Percentiles rank a stretch among this genome's conserved stretches.
Conservation (phyloP, 2,329 filamentous ascomycete genomes). For the Endoconidiophora laricicola region DNA sequence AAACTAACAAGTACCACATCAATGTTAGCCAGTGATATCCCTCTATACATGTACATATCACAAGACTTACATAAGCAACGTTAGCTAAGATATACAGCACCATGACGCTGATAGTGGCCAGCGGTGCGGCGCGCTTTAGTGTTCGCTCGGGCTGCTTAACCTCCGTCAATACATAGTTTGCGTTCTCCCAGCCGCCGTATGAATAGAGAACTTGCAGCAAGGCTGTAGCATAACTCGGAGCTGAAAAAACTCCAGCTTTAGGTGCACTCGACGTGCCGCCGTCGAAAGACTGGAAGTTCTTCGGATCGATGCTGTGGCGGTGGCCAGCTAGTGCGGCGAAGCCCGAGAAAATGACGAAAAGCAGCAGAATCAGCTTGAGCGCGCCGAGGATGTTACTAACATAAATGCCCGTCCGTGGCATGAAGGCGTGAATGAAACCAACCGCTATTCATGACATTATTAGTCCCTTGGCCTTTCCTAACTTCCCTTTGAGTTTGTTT, state of each 20-base stretch:
- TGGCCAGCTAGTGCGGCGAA: conserved; percentile 38
- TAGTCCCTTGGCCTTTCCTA: background rate
- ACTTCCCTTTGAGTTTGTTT: too few relatives aligned
- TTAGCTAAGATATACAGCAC: conserved; percentile 47
- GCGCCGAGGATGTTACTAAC: conserved; percentile 41
- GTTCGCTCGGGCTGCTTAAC: conserved; percentile 38
- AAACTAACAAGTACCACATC: conserved; percentile 22
- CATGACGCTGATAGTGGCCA: conserved; percentile 34
- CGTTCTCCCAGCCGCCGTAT: conserved; percentile 48
- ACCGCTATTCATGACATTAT: background rate
- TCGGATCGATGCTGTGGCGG: conserved; percentile 29
- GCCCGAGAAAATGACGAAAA: conserved; percentile 45
- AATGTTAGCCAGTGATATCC: background rate
- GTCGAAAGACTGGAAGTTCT: conserved; percentile 38
- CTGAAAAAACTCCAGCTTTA: background rate
- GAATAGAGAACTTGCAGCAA: conserved; percentile 42
- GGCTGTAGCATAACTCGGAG: conserved; percentile 23
- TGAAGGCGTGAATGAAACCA: conserved; percentile 28
- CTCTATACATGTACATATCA: background rate
- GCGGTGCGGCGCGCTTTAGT: conserved; percentile 36
- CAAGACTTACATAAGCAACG: conserved; percentile 32
- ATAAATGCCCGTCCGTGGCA: conserved; percentile 41
- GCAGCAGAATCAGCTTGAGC: conserved; percentile 42
- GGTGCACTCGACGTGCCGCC: conserved; percentile 18
- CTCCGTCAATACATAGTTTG: conserved; percentile 44